These are phyloP conservation scores for Komagataella mondaviorum DNA, from an alignment of 805 yeast species.

Conservation along the genomic window DNA sequence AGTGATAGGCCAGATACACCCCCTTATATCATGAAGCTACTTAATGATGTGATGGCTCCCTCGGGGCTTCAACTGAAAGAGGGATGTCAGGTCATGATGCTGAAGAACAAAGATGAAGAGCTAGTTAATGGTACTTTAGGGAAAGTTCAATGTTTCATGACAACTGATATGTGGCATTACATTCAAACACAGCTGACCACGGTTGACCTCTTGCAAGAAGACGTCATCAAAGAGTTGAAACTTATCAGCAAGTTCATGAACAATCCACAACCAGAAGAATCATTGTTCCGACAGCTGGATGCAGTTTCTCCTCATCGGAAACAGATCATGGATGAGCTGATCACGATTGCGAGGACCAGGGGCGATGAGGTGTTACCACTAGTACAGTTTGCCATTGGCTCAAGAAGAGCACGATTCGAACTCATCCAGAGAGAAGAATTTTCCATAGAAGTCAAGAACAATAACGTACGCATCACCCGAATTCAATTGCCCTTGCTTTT, in stretches of 20 bases:
- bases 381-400: background rate
- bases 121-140: slow-evolving; percentile 74
- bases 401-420: background rate
- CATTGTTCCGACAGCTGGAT: background rate
- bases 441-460: background rate
- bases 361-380: slow-evolving; percentile 1
- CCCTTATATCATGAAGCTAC: slow-evolving; percentile 14
- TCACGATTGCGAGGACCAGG: background rate
- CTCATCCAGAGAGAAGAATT: slow-evolving; percentile 1
- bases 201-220: slow-evolving; percentile 6
- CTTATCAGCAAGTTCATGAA: background rate
- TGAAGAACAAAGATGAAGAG: slow-evolving; percentile 59
- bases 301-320: background rate
- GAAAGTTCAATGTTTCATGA: slow-evolving; percentile 36
- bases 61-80: slow-evolving; percentile 39
- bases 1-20: slow-evolving; percentile 30
- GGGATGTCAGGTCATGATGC: slow-evolving; percentile 76
- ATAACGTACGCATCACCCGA: background rate
- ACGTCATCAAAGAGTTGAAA: slow-evolving; percentile 10
- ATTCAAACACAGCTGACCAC: background rate
- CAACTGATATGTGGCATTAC: background rate
- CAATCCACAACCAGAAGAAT: background rate
- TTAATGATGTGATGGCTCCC: slow-evolving; percentile 53
- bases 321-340: background rate
- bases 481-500: slow-evolving; percentile 71